Base-by-base conservation (phyloP, 106 monocot genomes). In the Allium fistulosum region DNA sequence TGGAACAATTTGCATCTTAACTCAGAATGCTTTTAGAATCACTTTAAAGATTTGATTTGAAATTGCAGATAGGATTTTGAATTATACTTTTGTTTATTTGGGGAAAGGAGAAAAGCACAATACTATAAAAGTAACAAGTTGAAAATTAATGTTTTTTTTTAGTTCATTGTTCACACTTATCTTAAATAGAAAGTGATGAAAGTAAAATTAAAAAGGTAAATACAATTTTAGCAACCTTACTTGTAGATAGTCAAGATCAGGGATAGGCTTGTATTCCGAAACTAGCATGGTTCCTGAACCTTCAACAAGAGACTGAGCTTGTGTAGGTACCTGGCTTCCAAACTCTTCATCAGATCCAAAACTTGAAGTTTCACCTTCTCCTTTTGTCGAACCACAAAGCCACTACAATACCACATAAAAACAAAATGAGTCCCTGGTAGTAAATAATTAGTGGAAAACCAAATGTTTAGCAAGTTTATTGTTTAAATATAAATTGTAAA, bases 401-500 rank as follows among this genome's bases (percentile, higher is more conserved):
- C 77, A 92, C 89, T 97, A 94, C 81, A 84, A 57, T 67, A 88
- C 69, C 72, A 88, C 76, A 89, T 73, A 74, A 91, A 85, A 81
- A 87, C 5, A 37, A 37, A 37, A 37, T 86, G 85, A 89, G 78
- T 74, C 78, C 88, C 97, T 92, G 88, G 82, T 78, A 82, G 82
- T 97, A 84, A 92, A 89, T 97, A 59, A 92, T 92, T 74, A 89
- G 88, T 92, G 76, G 91, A 22, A 92, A 92, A 96, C 86, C 91
- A 88, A 77, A 81, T 85, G 76, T 74, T 71, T 71, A 46, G 69
- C 49, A 71, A 74, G 63, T 46, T 63, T 15, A 63, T 61, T 16
- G 26, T 46, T 10, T 27, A 27, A 62, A 11, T 62, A 16, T 46
- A 62, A 62, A 62, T 3, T 37, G 1, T 37, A 37, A 37, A 0